A percentile compares a stretch with the other conserved stretches of the same genome.
phyloP scores from a whole-genome alignment of 805 yeast species.

The Barnettozyma vustinii region DNA sequence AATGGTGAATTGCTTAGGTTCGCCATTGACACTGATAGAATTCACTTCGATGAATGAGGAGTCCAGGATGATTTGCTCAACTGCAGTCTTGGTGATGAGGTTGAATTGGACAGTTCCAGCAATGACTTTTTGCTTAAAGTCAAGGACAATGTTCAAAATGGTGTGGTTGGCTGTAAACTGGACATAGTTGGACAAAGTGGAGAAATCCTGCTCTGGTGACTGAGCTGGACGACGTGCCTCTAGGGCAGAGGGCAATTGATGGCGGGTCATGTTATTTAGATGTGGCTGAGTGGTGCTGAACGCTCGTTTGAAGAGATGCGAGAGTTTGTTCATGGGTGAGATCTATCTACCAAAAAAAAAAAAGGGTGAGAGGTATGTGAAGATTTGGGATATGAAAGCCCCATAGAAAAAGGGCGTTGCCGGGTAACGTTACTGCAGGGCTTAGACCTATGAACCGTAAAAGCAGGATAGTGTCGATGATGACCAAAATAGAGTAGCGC shows the following conservation, averaged over 20 bases:
- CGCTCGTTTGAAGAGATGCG: neutral
- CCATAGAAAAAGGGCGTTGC: neutral
- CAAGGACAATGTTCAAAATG: constrained; percentile 43
- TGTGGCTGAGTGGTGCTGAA: neutral
- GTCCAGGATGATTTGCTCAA: constrained; percentile 51
- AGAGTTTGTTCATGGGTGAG: neutral
- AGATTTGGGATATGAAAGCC: too few species aligned
- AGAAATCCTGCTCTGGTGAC: constrained; percentile 59
- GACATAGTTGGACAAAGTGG: constrained; percentile 71
- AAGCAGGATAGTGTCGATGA: too few species aligned
- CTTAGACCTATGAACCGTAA: too few species aligned
- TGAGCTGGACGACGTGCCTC: constrained; percentile 27
- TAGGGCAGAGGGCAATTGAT: constrained; percentile 25
- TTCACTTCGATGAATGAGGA: constrained; percentile 55
- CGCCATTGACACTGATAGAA: constrained; percentile 39
- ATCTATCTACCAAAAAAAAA: neutral
- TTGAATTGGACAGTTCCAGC: constrained; percentile 50
- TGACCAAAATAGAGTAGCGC: too few species aligned
- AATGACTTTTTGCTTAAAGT: constrained; percentile 48
- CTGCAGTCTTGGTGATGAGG: constrained; percentile 30
- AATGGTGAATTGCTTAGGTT: constrained; percentile 27
- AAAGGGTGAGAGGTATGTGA: too few species aligned
- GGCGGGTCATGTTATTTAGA: neutral
- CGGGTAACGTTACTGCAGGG: neutral
- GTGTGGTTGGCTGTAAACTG: constrained; percentile 49